A percentile compares a stretch with the other conserved stretches of the same genome.
These are phyloP conservation scores for Marvania coccoides DNA, from an alignment of 139 green algal genomes.

Conservation along the genomic window DNA sequence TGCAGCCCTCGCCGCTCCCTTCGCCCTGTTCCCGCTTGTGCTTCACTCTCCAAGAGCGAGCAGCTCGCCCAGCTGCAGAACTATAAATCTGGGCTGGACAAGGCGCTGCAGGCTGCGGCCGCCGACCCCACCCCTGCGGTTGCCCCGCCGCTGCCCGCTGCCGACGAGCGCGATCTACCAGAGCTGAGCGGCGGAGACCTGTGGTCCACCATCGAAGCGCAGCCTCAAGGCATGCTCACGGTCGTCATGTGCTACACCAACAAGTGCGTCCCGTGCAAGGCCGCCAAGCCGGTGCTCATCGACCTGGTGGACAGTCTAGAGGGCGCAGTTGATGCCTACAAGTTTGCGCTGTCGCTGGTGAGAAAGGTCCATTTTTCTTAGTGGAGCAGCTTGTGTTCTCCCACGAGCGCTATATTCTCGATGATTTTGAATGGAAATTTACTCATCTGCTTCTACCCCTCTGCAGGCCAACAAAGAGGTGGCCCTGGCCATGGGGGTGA, in stretches of 20 bases:
- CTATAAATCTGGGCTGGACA: background rate
- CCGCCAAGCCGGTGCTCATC: background rate
- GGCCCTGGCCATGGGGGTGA: constrained; percentile 2
- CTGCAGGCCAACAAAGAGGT: constrained; percentile 10
- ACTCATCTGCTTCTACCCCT: no score
- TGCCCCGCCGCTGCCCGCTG: background rate
- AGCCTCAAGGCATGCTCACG: background rate
- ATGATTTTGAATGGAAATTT: no score
- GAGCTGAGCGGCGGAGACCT: background rate
- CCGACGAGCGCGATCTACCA: background rate
- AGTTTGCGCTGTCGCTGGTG: constrained; percentile 9
- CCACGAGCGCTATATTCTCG: no score
- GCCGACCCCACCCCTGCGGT: background rate
- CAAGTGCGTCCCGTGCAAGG: constrained; percentile 9
- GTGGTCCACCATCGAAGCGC: background rate
- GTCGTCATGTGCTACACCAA: constrained; percentile 5
- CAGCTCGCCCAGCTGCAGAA: background rate
- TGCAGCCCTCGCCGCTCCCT: no score
- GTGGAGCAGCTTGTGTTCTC: no score
- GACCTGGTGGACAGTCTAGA: background rate
- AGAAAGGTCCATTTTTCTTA: no score
- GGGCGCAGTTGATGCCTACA: background rate
- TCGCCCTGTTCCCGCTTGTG: no score
- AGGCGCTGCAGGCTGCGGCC: background rate
- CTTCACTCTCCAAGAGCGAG: no score